Base-by-base conservation (phyloP, 306 rosid species). In the Vigna nakashimae region DNA sequence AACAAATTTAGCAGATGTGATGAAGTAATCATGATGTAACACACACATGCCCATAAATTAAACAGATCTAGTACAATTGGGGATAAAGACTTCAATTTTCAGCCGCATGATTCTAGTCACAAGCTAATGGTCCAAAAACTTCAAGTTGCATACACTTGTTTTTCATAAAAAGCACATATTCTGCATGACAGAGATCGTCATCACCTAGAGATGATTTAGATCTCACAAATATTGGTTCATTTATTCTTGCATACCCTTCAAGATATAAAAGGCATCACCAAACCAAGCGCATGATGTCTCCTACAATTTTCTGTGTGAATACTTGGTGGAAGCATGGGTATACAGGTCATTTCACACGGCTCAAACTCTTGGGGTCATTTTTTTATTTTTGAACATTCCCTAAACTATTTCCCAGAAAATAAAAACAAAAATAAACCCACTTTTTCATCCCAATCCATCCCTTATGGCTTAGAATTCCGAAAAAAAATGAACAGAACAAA, bases 331-430 rank as follows among this genome's bases (percentile, higher is more conserved):
- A 53, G 43, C 76, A 32, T 6, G 82, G 76, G 80, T 24, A 76
- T 58, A 60, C 20, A 28, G 20, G 81, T 82, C 72, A 82, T 73
- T 87, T 79, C 73, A 82, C 3, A 0, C 17, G 28, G 14, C 51
- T 75, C 65, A 12, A 5, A 2, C 75, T 45, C 59, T 16, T 14
- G 7, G 36, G 42, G 32, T 28, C 69, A 42, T 42, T 26, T 26
- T 20, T 26, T 26, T 0, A 26, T 26, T 14, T 63, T 16, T 43
- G 11, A 58, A 48, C 57, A 38, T 38, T 24, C 17, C 26, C 26
- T 20, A 62, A 59, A 17, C 43, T 48, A 46, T 65, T 20, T 40
- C 42, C 48, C n/a, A 55, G 51, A 72, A 82, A 64, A 46, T 3
- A 13, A 38, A 59, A 34, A 5, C 5, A 40, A 2, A 13, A 26